Base-by-base conservation (phyloP, 2,329 filamentous ascomycete species). In the Penicillium sp. region DNA sequence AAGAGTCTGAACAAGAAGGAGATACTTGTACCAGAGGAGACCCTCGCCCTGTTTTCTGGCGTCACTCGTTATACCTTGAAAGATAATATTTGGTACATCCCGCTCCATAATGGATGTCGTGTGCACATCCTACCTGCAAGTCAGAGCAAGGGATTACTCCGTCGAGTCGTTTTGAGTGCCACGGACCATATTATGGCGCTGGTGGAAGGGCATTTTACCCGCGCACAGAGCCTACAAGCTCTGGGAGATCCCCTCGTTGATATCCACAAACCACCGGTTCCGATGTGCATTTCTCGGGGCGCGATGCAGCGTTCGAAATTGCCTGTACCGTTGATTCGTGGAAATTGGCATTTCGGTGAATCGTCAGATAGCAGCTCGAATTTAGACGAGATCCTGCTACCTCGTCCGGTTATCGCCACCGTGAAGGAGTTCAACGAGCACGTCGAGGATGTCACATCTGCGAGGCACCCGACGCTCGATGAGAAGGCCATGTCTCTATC, bases 31-130 rank as follows among this genome's bases (percentile, higher is more conserved):
- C 68, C 71, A 2, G 75, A 78, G 52, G 69, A 72, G 50, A 74
- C 70, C 0, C 61, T 77, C 27, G 71, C 69, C 0, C 49, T 68
- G 10, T 56, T 78, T 42, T 61, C 67, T 15, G 76, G 76, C 4
- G 57, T 68, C 13, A 68, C 66, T 6, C 62, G 68, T 4, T 63
- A 66, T n/a, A 63, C 66, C 9, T 57, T 69, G 55, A 58, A 61
- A 36, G 76, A 78, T 58, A 78, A 78, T 57, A 66, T 76, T 8
- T 77, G 70, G 69, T 69, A 69, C 55, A 61, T 73, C 7, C 58
- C 62, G 10, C 54, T 76, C 17, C 69, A 65, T 15, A 73, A 75
- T 54, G 76, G 75, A 25, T 77, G 75, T 47, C 68, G 68, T 36
- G 69, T 77, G n/a, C 75, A 74, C 50, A 68, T 77, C 12, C 54